Evolutionary conservation across 2,329 filamentous ascomycete species (phyloP).

Genomic region (Alternaria rosae): DNA sequence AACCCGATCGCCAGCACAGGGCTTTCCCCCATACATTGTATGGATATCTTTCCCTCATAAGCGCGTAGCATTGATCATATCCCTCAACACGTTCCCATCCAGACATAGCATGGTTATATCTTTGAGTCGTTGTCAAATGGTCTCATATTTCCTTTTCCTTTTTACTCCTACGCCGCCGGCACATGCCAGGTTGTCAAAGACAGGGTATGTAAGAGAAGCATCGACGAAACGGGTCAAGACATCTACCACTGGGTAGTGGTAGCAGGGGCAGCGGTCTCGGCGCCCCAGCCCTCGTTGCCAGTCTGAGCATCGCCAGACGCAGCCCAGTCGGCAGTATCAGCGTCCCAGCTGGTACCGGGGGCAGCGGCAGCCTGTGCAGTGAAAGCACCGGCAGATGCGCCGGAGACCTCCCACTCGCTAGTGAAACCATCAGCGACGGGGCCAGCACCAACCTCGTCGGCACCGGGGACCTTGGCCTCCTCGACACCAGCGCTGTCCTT

Average conservation of each 20-base stretch:
- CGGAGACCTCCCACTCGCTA: constrained; percentile 85
- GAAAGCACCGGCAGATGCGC: constrained; percentile 70
- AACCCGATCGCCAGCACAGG: constrained; percentile 85
- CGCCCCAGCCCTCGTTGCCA: constrained; percentile 62
- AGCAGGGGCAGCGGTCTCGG: constrained; percentile 46
- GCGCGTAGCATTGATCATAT: constrained; percentile 65
- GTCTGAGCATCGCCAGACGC: constrained; percentile 60
- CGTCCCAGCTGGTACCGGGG: constrained; percentile 69
- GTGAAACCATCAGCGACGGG: constrained; percentile 82
- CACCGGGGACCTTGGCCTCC: constrained; percentile 83
- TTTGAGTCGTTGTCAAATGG: constrained; percentile 23
- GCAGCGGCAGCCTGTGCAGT: constrained; percentile 63
- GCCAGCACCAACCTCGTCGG: constrained; percentile 81
- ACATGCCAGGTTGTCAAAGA: constrained; percentile 38
- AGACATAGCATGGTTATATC: constrained; percentile 20
- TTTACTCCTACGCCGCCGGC: constrained; percentile 39
- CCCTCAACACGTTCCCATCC: constrained; percentile 23
- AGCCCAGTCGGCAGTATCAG: constrained; percentile 73
- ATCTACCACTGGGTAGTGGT: constrained; percentile 56
- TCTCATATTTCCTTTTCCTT: constrained; percentile 38
- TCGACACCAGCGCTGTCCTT: constrained; percentile 84
- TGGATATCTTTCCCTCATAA: constrained; percentile 99
- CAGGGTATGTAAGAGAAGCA: constrained; percentile 42
- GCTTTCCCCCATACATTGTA: constrained; percentile 83
- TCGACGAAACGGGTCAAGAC: constrained; percentile 20